Evolutionary conservation across 352 stramenopile species (phyloP), one percentile per base, ranked within the genome.

Genomic region (Phytophthora chlamydospora): DNA sequence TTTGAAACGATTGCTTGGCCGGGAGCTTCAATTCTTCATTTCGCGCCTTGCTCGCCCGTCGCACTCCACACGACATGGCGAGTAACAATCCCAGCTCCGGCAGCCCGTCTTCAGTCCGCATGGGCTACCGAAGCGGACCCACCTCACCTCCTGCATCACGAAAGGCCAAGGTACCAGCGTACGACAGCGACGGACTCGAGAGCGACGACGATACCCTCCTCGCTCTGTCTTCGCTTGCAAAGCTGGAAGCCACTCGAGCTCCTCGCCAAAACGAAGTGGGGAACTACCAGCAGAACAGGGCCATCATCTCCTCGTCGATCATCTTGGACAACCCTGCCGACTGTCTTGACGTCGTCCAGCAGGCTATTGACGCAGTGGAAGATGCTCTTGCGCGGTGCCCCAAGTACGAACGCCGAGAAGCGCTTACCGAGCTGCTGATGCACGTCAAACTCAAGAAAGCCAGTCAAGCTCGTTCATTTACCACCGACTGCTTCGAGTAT

Each of bases 191-290:
- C 29, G 55, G 68, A 47, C 39, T 60, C 14, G 63, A 71, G 36
- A 71, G 58, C 33, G 62, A 75, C 24, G 63, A 79, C 8, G 59
- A 73, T 12, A 76, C 55, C 13, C 55, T 76, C 6, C 35, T 72
- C 14, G 52, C 48, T 4, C 34, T 79, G n/a, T 75, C 67, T 5
- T 67, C 58, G 34, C 27, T 79, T 5, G 34, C 45, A 6, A 69
- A 68, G 52, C 62, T 76, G 67, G 71, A 74, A 42, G 52, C 50
- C 9, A 64, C 47, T 27, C 41, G 53, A 11, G 29, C 34, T 4
- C 34, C 47, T 44, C 38, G 42, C 21, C 51, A 52, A n/a, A 54
- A 59, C 16, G 40, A 65, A 54, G 19, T 12, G 2, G 62, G 11
- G 10, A 35, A 46, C n/a, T 47, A 35, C 40, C 44, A 58, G 12